Evolutionary conservation across 31 red algal genomes (phyloP).

Genomic region (Endocladia muricata): DNA sequence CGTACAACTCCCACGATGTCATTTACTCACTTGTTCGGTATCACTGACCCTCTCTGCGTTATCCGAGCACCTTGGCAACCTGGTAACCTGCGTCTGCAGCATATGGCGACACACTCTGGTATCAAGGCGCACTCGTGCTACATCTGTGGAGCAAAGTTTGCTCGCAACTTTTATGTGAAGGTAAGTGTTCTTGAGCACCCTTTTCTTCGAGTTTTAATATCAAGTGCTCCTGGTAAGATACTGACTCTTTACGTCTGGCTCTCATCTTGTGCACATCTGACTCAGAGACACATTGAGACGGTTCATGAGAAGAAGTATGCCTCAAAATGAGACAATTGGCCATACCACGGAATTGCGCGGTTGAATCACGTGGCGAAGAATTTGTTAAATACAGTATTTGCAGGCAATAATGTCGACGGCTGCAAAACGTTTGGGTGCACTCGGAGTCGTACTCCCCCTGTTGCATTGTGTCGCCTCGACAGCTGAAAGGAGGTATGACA

Average conservation of each 20-base stretch:
- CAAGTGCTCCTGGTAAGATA: background rate
- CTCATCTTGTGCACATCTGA: background rate
- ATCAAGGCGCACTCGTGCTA: constrained; percentile 44
- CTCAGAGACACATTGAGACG: constrained; percentile 18
- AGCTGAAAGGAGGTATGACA: too few relatives aligned
- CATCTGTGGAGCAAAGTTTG: constrained; percentile 45
- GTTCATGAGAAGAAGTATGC: constrained; percentile 9
- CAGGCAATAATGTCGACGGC: too few relatives aligned
- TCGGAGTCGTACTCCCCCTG: too few relatives aligned
- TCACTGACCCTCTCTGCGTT: background rate
- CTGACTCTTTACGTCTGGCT: background rate
- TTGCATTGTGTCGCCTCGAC: too few relatives aligned
- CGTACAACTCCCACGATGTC: background rate
- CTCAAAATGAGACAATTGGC: background rate
- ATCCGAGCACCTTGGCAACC: too few relatives aligned
- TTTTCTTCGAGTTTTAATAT: background rate
- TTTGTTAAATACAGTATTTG: too few relatives aligned
- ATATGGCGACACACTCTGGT: constrained; percentile 49
- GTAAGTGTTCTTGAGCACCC: background rate
- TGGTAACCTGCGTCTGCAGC: too few relatives aligned
- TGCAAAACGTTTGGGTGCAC: too few relatives aligned
- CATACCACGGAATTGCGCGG: too few relatives aligned
- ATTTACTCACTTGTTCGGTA: background rate
- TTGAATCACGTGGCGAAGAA: too few relatives aligned
- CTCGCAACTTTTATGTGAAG: constrained; percentile 54